Percentiles rank a stretch among this genome's conserved stretches.
These are phyloP conservation scores for Funneliformis geosporum DNA, from an alignment of 192 early-diverging fungal species.

Conservation along the genomic window DNA sequence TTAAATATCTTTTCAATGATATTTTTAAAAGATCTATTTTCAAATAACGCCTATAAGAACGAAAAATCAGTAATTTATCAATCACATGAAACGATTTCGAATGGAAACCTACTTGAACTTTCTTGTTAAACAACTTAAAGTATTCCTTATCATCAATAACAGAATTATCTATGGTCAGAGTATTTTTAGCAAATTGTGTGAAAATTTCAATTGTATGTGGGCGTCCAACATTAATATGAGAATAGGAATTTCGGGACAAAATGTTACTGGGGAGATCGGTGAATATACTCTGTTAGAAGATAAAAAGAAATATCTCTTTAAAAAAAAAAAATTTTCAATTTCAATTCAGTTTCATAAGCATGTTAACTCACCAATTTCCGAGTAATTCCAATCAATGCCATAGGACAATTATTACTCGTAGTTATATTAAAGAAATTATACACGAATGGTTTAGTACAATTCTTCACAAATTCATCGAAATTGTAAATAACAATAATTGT, in stretches of 20 bases:
- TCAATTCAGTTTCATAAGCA: neutral
- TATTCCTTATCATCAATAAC: conserved; percentile 29
- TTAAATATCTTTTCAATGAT: conserved; percentile 7
- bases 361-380: conserved; percentile 58
- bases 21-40: conserved; percentile 4
- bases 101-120: conserved; percentile 42
- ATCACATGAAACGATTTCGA: neutral
- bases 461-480: conserved; percentile 89
- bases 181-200: conserved; percentile 52
- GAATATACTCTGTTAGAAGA: conserved; percentile 65
- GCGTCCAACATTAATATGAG: conserved; percentile 73
- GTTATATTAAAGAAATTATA: conserved; percentile 94
- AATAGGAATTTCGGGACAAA: conserved; percentile 91
- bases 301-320: neutral
- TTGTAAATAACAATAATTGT: conserved; percentile 91
- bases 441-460: conserved; percentile 89
- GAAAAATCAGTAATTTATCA: neutral
- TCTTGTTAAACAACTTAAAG: conserved; percentile 51
- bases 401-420: conserved; percentile 78
- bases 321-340: neutral
- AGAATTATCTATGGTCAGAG: conserved; percentile 42
- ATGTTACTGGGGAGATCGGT: conserved; percentile 91
- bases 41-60: conserved; percentile 4
- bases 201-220: conserved; percentile 60
- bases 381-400: conserved; percentile 87